Base-by-base conservation (phyloP, 192 early-diverging fungal species). In the Coemansia sp. region DNA sequence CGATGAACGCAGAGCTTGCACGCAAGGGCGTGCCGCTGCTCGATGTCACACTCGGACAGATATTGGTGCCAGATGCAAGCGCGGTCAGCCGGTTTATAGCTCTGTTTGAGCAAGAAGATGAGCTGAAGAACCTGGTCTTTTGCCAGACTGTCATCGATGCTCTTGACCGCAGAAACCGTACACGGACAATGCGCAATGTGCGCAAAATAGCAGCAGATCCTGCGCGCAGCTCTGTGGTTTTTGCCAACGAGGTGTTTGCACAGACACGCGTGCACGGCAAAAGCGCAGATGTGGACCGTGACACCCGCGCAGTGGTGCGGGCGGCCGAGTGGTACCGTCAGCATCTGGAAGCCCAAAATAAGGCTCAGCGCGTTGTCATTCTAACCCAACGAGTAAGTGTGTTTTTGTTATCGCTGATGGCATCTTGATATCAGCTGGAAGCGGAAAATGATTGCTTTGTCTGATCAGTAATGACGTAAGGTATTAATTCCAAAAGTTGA, bases 231-330 rank as follows among this genome's bases (percentile, higher is more conserved):
- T 85, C 85, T 2, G 71, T 88, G 1, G 75, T 90, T 9, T 92
- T 92, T 66, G 84, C 87, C 52, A 92, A 92, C 18, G 87, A 88
- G 51, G 76, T 87, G 9, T 92, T 86, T 62, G 64, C 67, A 0
- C 73, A 70, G 1, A 88, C 88, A 0, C 59, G 48, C 1, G 66
- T 71, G 13, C 0, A 14, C 47, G 29, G 53, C 69, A 39, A 70
- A 73, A 2, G 61, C 9, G 27, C 12, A 11, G 6, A 65, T 10
- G 48, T 77, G 11, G 65, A 69, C 5, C 74, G 85, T 12, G 85
- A 90, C 57, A 80, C 81, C 75, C 74, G 82, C 11, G 88, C 87
- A 2, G 71, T 88, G 23, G 62, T 78, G 22, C 67, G 69, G 1
- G 64, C 78, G 1, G 89, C 85, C 3, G 39, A 50, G 10, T 92